These are phyloP conservation scores for Biscogniauxia mediterranea DNA, from an alignment of 2,329 filamentous ascomycete genomes.

Conservation along the genomic window DNA sequence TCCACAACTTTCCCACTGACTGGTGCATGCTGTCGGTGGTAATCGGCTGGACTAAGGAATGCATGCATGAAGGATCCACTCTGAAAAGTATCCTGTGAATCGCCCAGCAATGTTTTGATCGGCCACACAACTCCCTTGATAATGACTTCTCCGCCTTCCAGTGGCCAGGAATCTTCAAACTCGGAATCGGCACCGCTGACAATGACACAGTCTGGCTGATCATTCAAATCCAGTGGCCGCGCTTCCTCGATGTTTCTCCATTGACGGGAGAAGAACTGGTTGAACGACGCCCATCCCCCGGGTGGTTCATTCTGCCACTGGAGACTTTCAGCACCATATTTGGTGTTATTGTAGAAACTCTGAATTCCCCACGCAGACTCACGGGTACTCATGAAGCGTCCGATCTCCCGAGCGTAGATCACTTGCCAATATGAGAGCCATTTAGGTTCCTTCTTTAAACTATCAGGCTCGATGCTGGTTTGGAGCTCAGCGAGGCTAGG, in stretches of 20 bases:
- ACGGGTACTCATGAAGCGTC: slow-evolving; percentile 2
- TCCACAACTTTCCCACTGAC: slow-evolving; percentile 4
- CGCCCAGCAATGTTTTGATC: neutral
- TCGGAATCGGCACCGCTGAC: neutral
- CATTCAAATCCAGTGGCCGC: slow-evolving; percentile 2
- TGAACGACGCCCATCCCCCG: slow-evolving; percentile 10
- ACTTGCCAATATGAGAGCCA: slow-evolving; percentile 9
- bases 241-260: neutral
- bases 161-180: neutral
- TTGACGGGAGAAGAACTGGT: slow-evolving; percentile 8
- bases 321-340: neutral
- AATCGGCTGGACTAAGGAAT: slow-evolving; percentile 5
- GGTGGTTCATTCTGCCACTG: neutral
- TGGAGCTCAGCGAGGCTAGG: neutral
- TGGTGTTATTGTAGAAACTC: neutral
- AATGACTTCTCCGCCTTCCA: neutral
- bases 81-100: neutral
- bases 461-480: slow-evolving; percentile 1
- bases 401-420: slow-evolving; percentile 2
- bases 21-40: slow-evolving; percentile 8
- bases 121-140: slow-evolving; percentile 3
- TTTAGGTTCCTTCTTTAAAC: neutral
- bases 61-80: slow-evolving; percentile 7
- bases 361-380: neutral
- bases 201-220: slow-evolving; percentile 1